Percentiles rank a stretch among this genome's conserved stretches.
Evolutionary conservation across 2,329 filamentous ascomycete species (phyloP).

Genomic region (Blumeriella jaapii): DNA sequence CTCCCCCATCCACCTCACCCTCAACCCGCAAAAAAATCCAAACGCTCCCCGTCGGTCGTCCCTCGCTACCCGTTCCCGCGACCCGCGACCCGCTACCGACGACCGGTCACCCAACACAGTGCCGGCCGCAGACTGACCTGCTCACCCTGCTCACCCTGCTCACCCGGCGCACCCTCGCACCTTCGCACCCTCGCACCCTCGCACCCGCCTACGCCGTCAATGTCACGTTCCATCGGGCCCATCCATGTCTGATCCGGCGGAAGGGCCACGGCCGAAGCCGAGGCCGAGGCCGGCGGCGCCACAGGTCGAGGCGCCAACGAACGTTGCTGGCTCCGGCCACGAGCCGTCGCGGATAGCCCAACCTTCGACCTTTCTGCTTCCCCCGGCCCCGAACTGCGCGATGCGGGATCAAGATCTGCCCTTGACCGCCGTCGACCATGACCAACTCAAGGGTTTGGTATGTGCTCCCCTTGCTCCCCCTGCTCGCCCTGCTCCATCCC

Average conservation of each 20-base stretch:
- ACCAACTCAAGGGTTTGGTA: constrained; percentile 70
- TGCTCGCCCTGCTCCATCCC: too few relatives aligned
- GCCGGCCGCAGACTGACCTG: too few relatives aligned
- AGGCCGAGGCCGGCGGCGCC: too few relatives aligned
- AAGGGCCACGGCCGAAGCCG: constrained; percentile 22
- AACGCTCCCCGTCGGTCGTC: too few relatives aligned
- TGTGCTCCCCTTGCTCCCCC: constrained; percentile 33
- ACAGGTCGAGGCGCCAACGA: constrained; percentile 23
- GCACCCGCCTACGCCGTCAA: constrained; percentile 1
- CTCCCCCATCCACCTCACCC: too few relatives aligned
- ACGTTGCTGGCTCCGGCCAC: constrained; percentile 23
- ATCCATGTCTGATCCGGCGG: constrained; percentile 27
- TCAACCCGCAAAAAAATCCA: too few relatives aligned
- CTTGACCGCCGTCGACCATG: constrained; percentile 55
- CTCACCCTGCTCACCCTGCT: too few relatives aligned
- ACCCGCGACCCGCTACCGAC: too few relatives aligned
- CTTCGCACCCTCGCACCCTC: too few relatives aligned
- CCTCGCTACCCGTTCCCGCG: too few relatives aligned
- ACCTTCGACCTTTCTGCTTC: constrained; percentile 28
- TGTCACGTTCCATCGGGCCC: constrained; percentile 12
- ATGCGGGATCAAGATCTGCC: constrained; percentile 28
- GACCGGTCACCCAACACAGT: too few relatives aligned
- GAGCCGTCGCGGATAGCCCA: constrained; percentile 25
- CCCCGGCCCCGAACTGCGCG: constrained; percentile 24
- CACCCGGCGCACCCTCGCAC: too few relatives aligned